Base-by-base conservation (phyloP, 1,284 basidiomycete genomes). In the Gymnopus androsaceus region DNA sequence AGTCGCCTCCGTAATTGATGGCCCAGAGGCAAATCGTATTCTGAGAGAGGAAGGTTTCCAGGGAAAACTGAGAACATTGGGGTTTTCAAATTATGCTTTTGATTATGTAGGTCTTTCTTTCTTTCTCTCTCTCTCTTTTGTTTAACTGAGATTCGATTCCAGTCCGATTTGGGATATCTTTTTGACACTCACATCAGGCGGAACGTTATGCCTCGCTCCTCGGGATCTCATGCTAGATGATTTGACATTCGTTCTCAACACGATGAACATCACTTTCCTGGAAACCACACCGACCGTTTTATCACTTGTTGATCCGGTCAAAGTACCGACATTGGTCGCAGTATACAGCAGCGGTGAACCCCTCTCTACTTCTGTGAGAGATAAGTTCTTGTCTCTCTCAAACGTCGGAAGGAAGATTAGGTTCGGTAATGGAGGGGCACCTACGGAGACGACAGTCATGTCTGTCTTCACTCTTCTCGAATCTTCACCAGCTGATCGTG, bases 121-220 rank as follows among this genome's bases (percentile, higher is more conserved):
- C 11, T 8, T 14, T 4, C 6, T 23, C n/a, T n/a, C n/a, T n/a
- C n/a, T 6, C 11, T 9, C 4, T 11, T 23, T n/a, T 23, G 11
- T 2, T 9, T 21, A 9, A 21, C 38, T 38, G 15, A 41, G n/a
- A n/a, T n/a, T n/a, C 25, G 8, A 3, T 12, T 41, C 21, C 25
- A 41, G 38, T 59, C n/a, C 57, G n/a, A 53, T 52, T 27, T 45
- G 48, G 21, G 57, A 59, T n/a, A 55, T 59, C 14, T 59, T 59
- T 49, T 40, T 48, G 9, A 51, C 50, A 14, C 27, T 58, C 25
- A 58, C 53, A 15, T 37, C 53, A 17, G 53, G 53, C 8, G 53
- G 53, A 9, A 47, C 44, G 5, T 36, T 54, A 7, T 44, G 44
- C 9, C 44, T 54, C 17, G 53, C 46, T 38, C 28, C 33, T 37